A percentile compares a stretch with the other conserved stretches of the same genome.
phyloP scores from a whole-genome alignment of 2,329 filamentous ascomycete genomes.

The Dactylellina haptotyla region DNA sequence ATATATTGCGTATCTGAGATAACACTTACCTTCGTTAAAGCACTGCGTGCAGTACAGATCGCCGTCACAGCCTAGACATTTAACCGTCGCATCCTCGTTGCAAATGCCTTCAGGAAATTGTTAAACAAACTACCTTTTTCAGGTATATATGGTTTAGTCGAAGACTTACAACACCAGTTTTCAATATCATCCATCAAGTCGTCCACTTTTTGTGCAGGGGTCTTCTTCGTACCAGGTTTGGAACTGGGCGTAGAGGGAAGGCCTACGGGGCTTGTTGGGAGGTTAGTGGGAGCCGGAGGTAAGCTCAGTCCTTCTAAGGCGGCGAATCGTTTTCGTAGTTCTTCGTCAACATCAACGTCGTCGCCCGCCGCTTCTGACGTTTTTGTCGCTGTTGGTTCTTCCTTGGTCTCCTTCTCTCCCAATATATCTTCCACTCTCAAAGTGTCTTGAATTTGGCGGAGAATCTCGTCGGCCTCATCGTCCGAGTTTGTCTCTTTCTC shows the following conservation, averaged over 20 bases:
- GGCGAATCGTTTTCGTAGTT: constrained; percentile 40
- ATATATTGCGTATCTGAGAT: neutral
- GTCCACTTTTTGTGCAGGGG: constrained; percentile 35
- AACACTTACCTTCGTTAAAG: constrained; percentile 44
- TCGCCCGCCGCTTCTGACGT: neutral
- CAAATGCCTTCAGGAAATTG: constrained; percentile 31
- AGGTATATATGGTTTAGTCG: neutral
- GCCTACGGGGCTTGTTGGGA: constrained; percentile 26
- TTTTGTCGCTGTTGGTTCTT: neutral
- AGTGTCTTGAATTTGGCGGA: constrained; percentile 40
- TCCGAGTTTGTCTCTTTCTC: constrained; percentile 41
- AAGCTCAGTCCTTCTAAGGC: constrained; percentile 27
- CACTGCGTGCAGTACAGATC: constrained; percentile 48
- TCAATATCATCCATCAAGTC: constrained; percentile 50
- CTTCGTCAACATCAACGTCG: constrained; percentile 33
- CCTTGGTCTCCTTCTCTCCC: constrained; percentile 9
- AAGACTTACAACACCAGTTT: constrained; percentile 51
- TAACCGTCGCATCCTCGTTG: constrained; percentile 45
- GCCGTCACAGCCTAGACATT: constrained; percentile 46
- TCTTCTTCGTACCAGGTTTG: constrained; percentile 37
- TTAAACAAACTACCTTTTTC: neutral
- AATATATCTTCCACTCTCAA: constrained; percentile 20
- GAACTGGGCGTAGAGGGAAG: constrained; percentile 36
- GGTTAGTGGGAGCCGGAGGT: constrained; percentile 19
- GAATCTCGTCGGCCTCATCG: constrained; percentile 44